Conservation (phyloP, 805 yeast species). For the Saturnispora dispora region DNA sequence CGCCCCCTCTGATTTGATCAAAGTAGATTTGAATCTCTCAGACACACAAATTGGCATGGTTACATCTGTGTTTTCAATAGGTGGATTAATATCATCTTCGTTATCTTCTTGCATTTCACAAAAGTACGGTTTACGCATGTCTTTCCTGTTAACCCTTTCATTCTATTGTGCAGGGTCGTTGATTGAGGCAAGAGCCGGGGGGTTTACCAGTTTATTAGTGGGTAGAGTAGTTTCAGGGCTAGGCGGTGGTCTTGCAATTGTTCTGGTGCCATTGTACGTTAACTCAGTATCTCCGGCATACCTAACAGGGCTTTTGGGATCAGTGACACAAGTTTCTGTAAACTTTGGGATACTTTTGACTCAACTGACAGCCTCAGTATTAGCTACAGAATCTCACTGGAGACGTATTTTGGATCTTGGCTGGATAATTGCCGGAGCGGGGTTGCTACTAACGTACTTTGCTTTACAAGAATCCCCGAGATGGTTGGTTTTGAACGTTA, state of each 20-base stretch:
- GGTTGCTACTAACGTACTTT: slow-evolving; percentile 34
- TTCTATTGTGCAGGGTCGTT: slow-evolving; percentile 55
- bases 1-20: slow-evolving; percentile 67
- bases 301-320: slow-evolving; percentile 70
- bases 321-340: slow-evolving; percentile 81
- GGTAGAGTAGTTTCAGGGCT: slow-evolving; percentile 79
- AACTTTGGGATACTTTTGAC: slow-evolving; percentile 79
- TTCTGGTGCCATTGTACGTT: slow-evolving; percentile 73
- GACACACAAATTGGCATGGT: slow-evolving; percentile 57
- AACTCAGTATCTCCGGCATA: slow-evolving; percentile 69
- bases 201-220: slow-evolving; percentile 35
- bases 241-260: slow-evolving; percentile 83
- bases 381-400: slow-evolving; percentile 67
- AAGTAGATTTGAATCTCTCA: slow-evolving; percentile 12
- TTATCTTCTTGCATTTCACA: slow-evolving; percentile 61
- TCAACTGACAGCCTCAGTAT: slow-evolving; percentile 61
- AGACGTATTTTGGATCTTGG: slow-evolving; percentile 61
- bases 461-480: slow-evolving; percentile 70
- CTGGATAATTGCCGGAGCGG: slow-evolving; percentile 40
- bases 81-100: slow-evolving; percentile 72
- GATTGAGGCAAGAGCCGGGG: slow-evolving; percentile 43
- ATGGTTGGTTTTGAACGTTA: slow-evolving; percentile 48
- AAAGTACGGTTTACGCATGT: slow-evolving; percentile 49
- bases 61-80: slow-evolving; percentile 73
- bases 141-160: slow-evolving; percentile 42